A percentile compares a stretch with the other conserved stretches of the same genome.
These are phyloP conservation scores for Cladosporium sp. DNA, from an alignment of 2,329 filamentous ascomycete species.

Conservation along the genomic window DNA sequence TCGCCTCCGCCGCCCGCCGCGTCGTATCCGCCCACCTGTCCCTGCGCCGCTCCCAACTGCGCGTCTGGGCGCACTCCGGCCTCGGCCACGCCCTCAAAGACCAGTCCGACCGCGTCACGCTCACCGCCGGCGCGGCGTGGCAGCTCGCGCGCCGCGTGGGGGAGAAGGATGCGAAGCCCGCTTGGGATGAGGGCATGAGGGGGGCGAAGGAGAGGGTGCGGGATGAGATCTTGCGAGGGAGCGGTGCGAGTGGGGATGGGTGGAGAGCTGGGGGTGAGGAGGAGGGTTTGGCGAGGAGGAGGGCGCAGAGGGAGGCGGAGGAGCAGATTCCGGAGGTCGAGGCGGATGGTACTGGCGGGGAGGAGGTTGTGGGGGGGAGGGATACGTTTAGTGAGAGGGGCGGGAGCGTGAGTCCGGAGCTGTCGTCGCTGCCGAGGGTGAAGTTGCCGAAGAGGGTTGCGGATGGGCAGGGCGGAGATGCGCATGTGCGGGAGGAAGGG, in stretches of 20 bases:
- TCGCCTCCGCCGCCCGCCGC: constrained; percentile 42
- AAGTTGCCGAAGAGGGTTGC: constrained; percentile 50
- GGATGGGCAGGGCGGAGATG: constrained; percentile 39
- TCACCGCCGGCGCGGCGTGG: constrained; percentile 56
- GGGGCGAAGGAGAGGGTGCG: constrained; percentile 25
- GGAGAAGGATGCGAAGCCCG: constrained; percentile 32
- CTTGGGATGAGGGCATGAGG: constrained; percentile 11
- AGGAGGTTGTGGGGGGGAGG: background rate
- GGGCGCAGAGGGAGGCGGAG: constrained; percentile 45
- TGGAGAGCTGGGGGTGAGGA: constrained; percentile 28
- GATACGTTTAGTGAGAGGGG: constrained; percentile 53
- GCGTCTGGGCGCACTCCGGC: constrained; percentile 57
- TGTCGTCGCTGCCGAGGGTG: constrained; percentile 48
- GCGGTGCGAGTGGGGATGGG: constrained; percentile 11
- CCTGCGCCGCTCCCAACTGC: constrained; percentile 55
- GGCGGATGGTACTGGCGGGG: background rate
- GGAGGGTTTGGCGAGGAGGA: constrained; percentile 30
- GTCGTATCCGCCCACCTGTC: constrained; percentile 50
- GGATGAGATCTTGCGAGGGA: constrained; percentile 14
- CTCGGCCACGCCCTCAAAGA: constrained; percentile 56
- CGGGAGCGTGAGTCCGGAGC: constrained; percentile 38
- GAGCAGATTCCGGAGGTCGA: constrained; percentile 26
- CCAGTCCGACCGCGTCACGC: constrained; percentile 55
- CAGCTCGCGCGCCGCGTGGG: constrained; percentile 53
- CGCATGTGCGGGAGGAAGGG: constrained; percentile 35